Base-by-base conservation (phyloP, 2,329 filamentous ascomycete genomes). In the Diaporthe vexans region DNA sequence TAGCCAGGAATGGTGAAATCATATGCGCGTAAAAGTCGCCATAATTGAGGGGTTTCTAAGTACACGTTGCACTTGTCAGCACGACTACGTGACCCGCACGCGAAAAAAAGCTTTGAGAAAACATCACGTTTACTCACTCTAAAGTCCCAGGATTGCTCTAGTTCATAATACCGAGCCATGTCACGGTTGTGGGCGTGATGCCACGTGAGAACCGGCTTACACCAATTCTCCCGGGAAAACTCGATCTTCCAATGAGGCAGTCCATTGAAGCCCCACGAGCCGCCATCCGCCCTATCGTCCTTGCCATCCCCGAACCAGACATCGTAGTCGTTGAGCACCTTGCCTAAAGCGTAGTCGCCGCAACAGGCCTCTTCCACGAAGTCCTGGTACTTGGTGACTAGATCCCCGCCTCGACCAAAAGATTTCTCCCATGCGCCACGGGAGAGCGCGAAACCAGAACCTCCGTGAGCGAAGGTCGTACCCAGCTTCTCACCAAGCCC, bases 91-190 rank as follows among this genome's bases (percentile, higher is more conserved):
- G 7, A 8, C 13, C 5, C 13, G 7, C 19, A 59, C 10, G 3
- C 19, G 5, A 10, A n/a, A 10, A n/a, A 24, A 3, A 10, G 2
- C 19, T 24, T 51, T n/a, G 3, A 11, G 9, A 11, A 48, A 51
- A 11, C 8, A 8, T 51, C 46, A 19, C 4, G 1, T 33, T 8
- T 29, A 52, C 63, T n/a, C 19, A 73, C 72, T 21, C 33, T 74
- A 37, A 78, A 78, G 68, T 79, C 76, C 79, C 79, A 80, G n/a
- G 74, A 75, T 72, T 70, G 73, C 57, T 80, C 79, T 6, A 80
- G 65, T 13, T 77, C 76, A 56, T 79, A 78, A 35, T 78, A 76
- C 21, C 78, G 57, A 17, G 79, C 78, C 2, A 80, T 78, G 48
- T 80, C 79, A 19, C 76, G 76, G 15, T 73, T 54, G n/a, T 80